A percentile compares a stretch with the other conserved stretches of the same genome.
Conservation (phyloP, 1,139 yeast species). For the Protomyces lactucae-debilis region DNA sequence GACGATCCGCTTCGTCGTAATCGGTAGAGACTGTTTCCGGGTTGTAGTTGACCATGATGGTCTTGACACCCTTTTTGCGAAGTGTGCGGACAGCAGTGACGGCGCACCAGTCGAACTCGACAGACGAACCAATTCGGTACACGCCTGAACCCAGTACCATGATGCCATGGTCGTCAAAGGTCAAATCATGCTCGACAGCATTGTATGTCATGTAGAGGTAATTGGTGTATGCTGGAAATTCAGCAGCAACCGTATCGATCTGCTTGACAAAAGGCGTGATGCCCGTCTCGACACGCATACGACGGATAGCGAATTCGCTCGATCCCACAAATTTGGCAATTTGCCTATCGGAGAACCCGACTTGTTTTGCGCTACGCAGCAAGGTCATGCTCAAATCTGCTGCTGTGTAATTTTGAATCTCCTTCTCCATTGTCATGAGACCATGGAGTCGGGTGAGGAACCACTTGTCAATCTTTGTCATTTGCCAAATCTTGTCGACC, state of each 20-base stretch:
- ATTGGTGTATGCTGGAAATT: slow-evolving; percentile 95
- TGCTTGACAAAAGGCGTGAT: slow-evolving; percentile 91
- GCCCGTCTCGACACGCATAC: slow-evolving; percentile 82
- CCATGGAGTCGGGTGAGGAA: slow-evolving; percentile 83
- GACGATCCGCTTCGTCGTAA: slow-evolving; percentile 96
- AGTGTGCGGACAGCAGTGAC: slow-evolving; percentile 92
- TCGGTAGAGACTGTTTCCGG: slow-evolving; percentile 98
- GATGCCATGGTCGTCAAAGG: slow-evolving; percentile 78
- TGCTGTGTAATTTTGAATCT: slow-evolving; percentile 36
- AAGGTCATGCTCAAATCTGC: slow-evolving; percentile 52
- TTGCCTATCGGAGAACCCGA: slow-evolving; percentile 96
- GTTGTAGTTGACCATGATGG: slow-evolving; percentile 95
- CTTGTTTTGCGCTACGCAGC: slow-evolving; percentile 85
- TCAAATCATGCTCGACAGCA: slow-evolving; percentile 82
- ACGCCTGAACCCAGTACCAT: slow-evolving; percentile 94
- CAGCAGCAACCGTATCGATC: slow-evolving; percentile 98
- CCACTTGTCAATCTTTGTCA: slow-evolving; percentile 96
- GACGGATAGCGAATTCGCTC: slow-evolving; percentile 88
- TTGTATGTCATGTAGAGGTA: slow-evolving; percentile 93
- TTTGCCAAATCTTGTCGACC: slow-evolving; percentile 85
- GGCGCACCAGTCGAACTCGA: slow-evolving; percentile 95
- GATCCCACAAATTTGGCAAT: slow-evolving; percentile 85
- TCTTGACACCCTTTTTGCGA: slow-evolving; percentile 79
- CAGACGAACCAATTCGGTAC: slow-evolving; percentile 90
- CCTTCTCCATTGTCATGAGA: slow-evolving; percentile 28